phyloP scores from a whole-genome alignment of 2,329 filamentous ascomycete genomes.

The Aspergillus ruber region DNA sequence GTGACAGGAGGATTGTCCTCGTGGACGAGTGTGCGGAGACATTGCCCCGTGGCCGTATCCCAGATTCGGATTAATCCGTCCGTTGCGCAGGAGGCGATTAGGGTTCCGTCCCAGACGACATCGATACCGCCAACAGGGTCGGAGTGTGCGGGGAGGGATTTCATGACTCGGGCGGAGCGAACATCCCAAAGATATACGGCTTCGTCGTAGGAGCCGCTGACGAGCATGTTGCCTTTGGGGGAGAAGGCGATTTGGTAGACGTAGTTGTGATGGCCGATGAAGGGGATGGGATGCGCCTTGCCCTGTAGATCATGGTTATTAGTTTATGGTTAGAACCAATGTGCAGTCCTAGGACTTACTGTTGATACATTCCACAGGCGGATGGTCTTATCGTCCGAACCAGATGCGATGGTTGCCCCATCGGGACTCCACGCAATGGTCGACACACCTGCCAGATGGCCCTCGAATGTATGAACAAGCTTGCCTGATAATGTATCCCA shows the following conservation, averaged over 20 bases:
- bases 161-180: conserved; percentile 77
- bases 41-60: conserved; percentile 94
- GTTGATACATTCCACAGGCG: conserved; percentile 74
- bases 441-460: conserved; percentile 86
- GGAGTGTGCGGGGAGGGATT: conserved; percentile 84
- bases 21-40: conserved; percentile 87
- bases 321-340: not conserved
- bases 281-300: conserved; percentile 52
- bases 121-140: conserved; percentile 93
- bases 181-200: conserved; percentile 97
- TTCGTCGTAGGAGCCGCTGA: conserved; percentile 92
- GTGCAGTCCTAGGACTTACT: conserved; percentile 21
- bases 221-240: conserved; percentile 96
- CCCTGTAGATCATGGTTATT: conserved; percentile 28
- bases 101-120: conserved; percentile 83
- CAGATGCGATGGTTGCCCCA: conserved; percentile 77
- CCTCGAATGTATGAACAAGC: conserved; percentile 82
- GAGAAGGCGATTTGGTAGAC: conserved; percentile 90
- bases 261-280: conserved; percentile 92
- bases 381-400: conserved; percentile 93
- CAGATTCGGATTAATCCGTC: conserved; percentile 91
- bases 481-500: conserved; percentile 76
- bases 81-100: conserved; percentile 84
- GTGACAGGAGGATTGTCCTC: conserved; percentile 91
- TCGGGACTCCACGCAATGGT: conserved; percentile 94